These are phyloP conservation scores for Sporobolomyces roseus DNA, from an alignment of 768 basidiomycete species.

Conservation along the genomic window DNA sequence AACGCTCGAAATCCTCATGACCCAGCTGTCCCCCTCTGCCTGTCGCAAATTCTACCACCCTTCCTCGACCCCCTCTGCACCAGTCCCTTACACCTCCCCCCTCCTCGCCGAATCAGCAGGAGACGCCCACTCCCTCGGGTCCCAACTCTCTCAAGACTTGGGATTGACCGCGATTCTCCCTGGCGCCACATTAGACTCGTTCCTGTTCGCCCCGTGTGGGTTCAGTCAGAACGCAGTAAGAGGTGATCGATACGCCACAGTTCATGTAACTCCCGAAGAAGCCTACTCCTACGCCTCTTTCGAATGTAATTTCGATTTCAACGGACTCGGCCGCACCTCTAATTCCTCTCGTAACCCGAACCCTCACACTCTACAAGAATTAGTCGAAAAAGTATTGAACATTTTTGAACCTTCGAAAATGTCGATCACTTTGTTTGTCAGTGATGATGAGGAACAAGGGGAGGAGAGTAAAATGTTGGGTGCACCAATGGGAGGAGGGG, in stretches of 20 bases:
- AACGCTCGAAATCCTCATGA: conserved; percentile 98
- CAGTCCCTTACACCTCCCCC: conserved; percentile 36
- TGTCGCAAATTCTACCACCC: conserved; percentile 71
- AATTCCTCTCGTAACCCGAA: conserved; percentile 50
- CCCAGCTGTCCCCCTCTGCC: conserved; percentile 70
- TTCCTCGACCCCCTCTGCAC: conserved; percentile 38
- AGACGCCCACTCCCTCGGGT: conserved; percentile 56
- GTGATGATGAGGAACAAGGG: conserved; percentile 40
- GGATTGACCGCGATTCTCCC: conserved; percentile 83
- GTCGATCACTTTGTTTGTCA: conserved; percentile 85
- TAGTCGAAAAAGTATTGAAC: conserved; percentile 79
- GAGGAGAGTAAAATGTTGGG: conserved; percentile 51
- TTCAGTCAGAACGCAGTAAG: conserved; percentile 87
- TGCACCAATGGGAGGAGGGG: conserved; percentile 45
- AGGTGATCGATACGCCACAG: conserved; percentile 92
- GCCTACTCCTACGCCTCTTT: conserved; percentile 99
- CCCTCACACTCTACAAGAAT: conserved; percentile 56
- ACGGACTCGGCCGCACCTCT: conserved; percentile 43
- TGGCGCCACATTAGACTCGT: conserved; percentile 78
- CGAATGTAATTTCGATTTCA: conserved; percentile 82
- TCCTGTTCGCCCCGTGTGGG: conserved; percentile 90
- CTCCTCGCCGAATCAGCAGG: conserved; percentile 47
- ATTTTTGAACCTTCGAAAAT: conserved; percentile 89
- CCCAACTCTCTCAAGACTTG: conserved; percentile 61
- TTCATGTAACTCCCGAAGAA: conserved; percentile 96